phyloP scores from a whole-genome alignment of 257 asterid species.

The Galeopsis tetrahit region DNA sequence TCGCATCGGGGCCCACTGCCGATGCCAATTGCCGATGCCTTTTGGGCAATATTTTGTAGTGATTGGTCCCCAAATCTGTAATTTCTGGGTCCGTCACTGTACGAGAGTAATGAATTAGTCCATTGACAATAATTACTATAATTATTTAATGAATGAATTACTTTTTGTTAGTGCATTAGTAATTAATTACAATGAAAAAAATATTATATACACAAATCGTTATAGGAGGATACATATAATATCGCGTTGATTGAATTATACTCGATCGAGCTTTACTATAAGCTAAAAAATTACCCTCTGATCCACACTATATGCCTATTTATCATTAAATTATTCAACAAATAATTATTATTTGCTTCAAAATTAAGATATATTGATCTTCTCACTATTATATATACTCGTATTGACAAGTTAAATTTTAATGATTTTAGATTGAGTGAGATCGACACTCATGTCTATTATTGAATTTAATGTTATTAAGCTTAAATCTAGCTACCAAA shows the following conservation, averaged over 20 bases:
- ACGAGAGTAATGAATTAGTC: not conserved
- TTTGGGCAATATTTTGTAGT: too few relatives aligned
- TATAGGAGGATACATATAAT: not conserved
- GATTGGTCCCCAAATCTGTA: too few relatives aligned
- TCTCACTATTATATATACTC: not conserved
- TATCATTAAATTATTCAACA: slow-evolving; percentile 18
- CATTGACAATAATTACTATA: not conserved
- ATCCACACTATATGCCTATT: slow-evolving; percentile 31
- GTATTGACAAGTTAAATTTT: not conserved
- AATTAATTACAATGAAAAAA: not conserved
- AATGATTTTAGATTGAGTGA: slow-evolving; percentile 37
- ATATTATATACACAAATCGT: not conserved
- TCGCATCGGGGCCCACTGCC: too few relatives aligned
- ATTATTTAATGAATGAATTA: not conserved
- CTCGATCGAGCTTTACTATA: not conserved
- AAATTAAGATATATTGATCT: slow-evolving; percentile 28
- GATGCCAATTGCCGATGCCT: too few relatives aligned
- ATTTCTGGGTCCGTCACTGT: too few relatives aligned
- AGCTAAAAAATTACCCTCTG: slow-evolving; percentile 12
- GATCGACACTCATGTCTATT: slow-evolving; percentile 34
- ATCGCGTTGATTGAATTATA: slow-evolving; percentile 3
- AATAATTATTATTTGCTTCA: slow-evolving; percentile 27
- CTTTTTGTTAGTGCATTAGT: not conserved
- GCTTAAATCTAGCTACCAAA: slow-evolving; percentile 12
- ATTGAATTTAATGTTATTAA: slow-evolving; percentile 31